Conservation (phyloP, 495 filamentous ascomycete species). For the Neurospora sp. region DNA sequence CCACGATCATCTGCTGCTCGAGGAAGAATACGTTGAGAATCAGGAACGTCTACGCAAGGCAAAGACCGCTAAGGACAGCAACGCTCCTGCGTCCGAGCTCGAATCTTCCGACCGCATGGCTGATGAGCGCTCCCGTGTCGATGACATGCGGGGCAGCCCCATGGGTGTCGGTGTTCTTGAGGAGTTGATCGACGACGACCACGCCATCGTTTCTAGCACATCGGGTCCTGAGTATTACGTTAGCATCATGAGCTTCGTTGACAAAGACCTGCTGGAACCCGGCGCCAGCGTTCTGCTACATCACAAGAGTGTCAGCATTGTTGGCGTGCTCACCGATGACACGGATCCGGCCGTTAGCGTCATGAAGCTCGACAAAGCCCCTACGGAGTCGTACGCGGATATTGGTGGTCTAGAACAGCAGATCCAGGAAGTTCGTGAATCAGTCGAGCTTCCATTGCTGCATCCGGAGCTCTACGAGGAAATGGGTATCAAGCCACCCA, state of each 20-base stretch:
- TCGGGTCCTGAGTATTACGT: conserved; percentile 99
- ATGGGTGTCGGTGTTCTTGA: conserved; percentile 98
- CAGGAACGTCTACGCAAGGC: conserved; percentile 89
- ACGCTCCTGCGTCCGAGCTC: conserved; percentile 47
- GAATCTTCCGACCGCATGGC: conserved; percentile 69
- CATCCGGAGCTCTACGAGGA: conserved; percentile 98
- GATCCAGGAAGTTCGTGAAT: conserved; percentile 96
- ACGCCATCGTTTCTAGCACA: conserved; percentile 95
- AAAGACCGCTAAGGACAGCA: conserved; percentile 65
- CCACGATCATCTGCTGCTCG: conserved; percentile 91
- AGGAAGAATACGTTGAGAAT: conserved; percentile 98
- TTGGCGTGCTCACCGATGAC: conserved; percentile 94
- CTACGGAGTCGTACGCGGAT: conserved; percentile 96
- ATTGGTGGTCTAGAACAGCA: conserved; percentile 93
- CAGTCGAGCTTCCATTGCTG: conserved; percentile 89
- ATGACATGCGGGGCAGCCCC: conserved; percentile 96
- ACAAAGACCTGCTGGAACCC: conserved; percentile 96
- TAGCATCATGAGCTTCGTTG: conserved; percentile 99
- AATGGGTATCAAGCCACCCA: conserved; percentile 99
- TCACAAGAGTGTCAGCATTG: conserved; percentile 96
- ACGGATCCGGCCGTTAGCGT: conserved; percentile 92
- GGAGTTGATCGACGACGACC: conserved; percentile 99
- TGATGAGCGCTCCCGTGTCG: conserved; percentile 89
- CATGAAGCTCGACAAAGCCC: conserved; percentile 99
- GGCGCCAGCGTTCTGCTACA: conserved; percentile 92